These are phyloP conservation scores for Phanerodontia chrysosporium DNA, from an alignment of 768 basidiomycete genomes.

Conservation along the genomic window DNA sequence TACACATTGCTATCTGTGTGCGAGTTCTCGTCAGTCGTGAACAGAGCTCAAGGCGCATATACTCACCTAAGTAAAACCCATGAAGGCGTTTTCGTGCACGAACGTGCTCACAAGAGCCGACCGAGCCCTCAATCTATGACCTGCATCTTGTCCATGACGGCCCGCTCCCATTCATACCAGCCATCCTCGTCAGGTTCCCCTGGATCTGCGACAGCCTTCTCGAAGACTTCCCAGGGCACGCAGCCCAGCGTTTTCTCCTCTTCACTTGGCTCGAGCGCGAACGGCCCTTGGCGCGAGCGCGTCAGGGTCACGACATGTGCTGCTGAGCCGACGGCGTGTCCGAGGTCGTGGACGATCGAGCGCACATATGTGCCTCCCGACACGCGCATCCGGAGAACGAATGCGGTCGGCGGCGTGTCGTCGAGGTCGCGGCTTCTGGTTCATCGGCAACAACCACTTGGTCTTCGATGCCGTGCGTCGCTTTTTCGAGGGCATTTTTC, in stretches of 20 bases:
- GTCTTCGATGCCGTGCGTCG: conserved; percentile 50
- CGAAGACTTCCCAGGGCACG: conserved; percentile 72
- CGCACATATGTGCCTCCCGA: conserved; percentile 97
- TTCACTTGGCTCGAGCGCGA: conserved; percentile 43
- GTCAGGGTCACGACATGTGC: conserved; percentile 92
- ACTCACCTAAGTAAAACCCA: background rate
- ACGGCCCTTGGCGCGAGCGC: conserved; percentile 85
- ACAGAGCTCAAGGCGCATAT: background rate
- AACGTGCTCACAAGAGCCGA: background rate
- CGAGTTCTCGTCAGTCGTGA: background rate
- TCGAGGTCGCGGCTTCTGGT: conserved; percentile 22
- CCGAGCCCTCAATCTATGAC: conserved; percentile 36
- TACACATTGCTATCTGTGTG: background rate
- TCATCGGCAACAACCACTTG: conserved; percentile 32
- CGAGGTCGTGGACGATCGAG: conserved; percentile 91
- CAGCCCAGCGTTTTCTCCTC: conserved; percentile 56
- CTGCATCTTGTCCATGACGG: conserved; percentile 65
- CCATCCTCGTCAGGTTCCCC: conserved; percentile 65
- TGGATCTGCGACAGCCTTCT: conserved; percentile 48
- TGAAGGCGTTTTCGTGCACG: background rate
- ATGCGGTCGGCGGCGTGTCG: conserved; percentile 59
- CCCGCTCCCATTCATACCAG: conserved; percentile 77
- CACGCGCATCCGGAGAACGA: conserved; percentile 88
- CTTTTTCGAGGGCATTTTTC: conserved; percentile 61
- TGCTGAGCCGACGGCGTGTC: conserved; percentile 75